Percentiles rank a stretch among this genome's conserved stretches.
phyloP scores from a whole-genome alignment of 345 rosid genomes.

The Dipteronia dyeriana region DNA sequence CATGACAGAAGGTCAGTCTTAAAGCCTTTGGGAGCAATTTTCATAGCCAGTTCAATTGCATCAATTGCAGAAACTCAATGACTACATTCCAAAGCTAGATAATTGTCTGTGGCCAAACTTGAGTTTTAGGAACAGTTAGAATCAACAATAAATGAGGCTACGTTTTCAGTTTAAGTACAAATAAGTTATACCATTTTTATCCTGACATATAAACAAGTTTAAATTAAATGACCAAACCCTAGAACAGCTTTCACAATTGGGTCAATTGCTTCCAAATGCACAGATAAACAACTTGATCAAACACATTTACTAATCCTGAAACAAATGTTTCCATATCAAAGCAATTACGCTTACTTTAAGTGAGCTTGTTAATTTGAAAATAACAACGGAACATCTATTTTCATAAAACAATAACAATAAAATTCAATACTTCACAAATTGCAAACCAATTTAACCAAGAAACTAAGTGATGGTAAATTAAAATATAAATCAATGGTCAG shows the following conservation, averaged over 20 bases:
- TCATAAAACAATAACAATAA: neutral
- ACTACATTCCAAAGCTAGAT: neutral
- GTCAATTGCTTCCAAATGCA: neutral
- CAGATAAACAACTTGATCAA: neutral
- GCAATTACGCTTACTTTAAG: neutral
- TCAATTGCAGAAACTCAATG: neutral
- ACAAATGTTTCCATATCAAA: neutral
- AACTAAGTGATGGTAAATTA: neutral
- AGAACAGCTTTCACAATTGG: neutral
- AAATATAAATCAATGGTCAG: neutral
- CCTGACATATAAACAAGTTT: neutral
- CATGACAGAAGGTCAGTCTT: neutral
- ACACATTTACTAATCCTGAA: neutral
- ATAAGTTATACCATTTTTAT: neutral
- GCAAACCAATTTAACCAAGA: neutral
- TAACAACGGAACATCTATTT: neutral
- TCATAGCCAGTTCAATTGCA: neutral
- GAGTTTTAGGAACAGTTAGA: neutral
- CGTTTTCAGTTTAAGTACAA: neutral
- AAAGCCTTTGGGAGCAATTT: neutral
- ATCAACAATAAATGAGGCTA: neutral
- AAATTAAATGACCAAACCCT: neutral
- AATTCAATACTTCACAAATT: neutral
- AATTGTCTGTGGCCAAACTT: neutral
- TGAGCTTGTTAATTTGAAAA: neutral